A percentile compares a stretch with the other conserved stretches of the same genome.
These are phyloP conservation scores for Kodamaea sp. DNA, from an alignment of 1,139 yeast genomes.

Conservation along the genomic window DNA sequence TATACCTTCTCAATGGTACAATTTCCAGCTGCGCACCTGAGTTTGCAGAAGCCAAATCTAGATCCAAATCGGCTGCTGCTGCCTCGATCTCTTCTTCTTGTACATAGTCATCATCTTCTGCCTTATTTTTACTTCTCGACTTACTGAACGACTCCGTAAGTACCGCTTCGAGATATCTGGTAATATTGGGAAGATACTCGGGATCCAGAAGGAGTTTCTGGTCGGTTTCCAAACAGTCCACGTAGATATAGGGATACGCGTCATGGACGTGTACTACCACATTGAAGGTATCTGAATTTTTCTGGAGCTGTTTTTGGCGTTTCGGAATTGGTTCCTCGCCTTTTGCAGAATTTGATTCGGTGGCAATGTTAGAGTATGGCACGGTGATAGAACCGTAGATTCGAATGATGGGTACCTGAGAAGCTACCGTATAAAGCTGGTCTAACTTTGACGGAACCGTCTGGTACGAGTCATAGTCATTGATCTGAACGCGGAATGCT, in stretches of 20 bases:
- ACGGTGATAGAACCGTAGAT: constrained; percentile 60
- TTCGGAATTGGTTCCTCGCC: no score
- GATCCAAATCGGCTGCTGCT: constrained; percentile 7
- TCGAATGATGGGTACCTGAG: constrained; percentile 72
- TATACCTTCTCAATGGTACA: constrained; percentile 36
- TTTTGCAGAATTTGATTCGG: constrained; percentile 1
- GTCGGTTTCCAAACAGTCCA: constrained; percentile 40
- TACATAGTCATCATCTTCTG: constrained; percentile 12
- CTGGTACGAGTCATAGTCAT: constrained; percentile 68
- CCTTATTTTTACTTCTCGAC: constrained; percentile 7
- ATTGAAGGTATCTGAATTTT: constrained; percentile 16
- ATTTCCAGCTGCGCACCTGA: constrained; percentile 3
- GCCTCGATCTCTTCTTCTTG: constrained; percentile 9
- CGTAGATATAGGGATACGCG: constrained; percentile 75
- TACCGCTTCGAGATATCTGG: constrained; percentile 8
- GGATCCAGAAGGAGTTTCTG: neutral
- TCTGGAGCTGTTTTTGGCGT: constrained; percentile 4
- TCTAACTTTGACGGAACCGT: constrained; percentile 35
- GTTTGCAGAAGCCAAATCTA: neutral
- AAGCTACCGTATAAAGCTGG: constrained; percentile 29
- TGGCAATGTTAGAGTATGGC: constrained; percentile 2
- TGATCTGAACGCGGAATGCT: constrained; percentile 37
- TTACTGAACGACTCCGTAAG: constrained; percentile 12
- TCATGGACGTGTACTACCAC: constrained; percentile 74
- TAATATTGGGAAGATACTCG: constrained; percentile 3